Percentiles rank a stretch among this genome's conserved stretches.
phyloP scores from a whole-genome alignment of 768 basidiomycete species.

The Leucogyrophana mollusca region DNA sequence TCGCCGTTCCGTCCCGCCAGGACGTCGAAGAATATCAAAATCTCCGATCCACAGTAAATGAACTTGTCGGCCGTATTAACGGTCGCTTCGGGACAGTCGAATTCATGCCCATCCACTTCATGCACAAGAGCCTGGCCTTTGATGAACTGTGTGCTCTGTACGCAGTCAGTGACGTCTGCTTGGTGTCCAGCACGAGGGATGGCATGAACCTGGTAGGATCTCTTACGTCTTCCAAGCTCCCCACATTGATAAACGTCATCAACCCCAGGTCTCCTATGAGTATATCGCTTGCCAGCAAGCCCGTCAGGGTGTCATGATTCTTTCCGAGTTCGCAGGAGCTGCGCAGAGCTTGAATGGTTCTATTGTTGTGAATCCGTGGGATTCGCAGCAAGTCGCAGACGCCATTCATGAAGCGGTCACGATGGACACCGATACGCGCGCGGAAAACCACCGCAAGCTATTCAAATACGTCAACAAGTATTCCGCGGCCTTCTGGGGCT shows the following conservation, averaged over 20 bases:
- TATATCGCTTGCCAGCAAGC: constrained; percentile 95
- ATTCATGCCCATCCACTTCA: constrained; percentile 99
- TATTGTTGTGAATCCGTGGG: constrained; percentile 98
- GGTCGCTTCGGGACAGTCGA: constrained; percentile 99
- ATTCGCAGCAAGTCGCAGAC: constrained; percentile 96
- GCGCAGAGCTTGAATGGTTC: constrained; percentile 95
- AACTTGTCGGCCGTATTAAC: constrained; percentile 97
- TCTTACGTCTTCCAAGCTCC: constrained; percentile 4
- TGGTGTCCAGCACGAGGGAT: constrained; percentile 93
- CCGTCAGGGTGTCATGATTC: constrained; percentile 93
- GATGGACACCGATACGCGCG: constrained; percentile 78
- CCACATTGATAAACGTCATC: constrained; percentile 6
- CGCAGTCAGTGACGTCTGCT: constrained; percentile 92
- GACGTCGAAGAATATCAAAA: constrained; percentile 99
- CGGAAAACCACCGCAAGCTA: constrained; percentile 91
- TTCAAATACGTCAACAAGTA: constrained; percentile 97
- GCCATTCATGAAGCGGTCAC: constrained; percentile 96
- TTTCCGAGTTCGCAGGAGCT: constrained; percentile 98
- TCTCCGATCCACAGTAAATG: constrained; percentile 91
- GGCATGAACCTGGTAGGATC: constrained; percentile 96
- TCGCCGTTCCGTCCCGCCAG: constrained; percentile 95
- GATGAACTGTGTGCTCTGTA: constrained; percentile 98
- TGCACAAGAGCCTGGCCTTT: constrained; percentile 93
- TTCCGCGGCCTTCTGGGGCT: constrained; percentile 91
- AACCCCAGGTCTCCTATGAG: constrained; percentile 91